Base-by-base conservation (phyloP, 2,329 filamentous ascomycete genomes). In the Penicillium sp. region DNA sequence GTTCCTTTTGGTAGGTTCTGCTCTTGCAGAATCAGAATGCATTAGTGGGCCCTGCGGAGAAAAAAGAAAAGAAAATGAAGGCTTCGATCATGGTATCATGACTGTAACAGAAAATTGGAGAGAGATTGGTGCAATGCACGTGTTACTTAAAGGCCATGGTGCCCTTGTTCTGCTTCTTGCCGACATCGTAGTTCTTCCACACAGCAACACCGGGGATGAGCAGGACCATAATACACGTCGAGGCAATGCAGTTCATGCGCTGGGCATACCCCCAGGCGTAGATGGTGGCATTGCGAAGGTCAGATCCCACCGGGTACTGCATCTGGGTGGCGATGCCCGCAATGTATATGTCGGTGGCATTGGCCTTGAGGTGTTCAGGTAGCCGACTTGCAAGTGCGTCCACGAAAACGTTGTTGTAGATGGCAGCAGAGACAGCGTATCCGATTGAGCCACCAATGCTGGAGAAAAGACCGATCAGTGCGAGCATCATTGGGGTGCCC, bases 371-470 rank as follows among this genome's bases (percentile, higher is more conserved):
- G 3, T 55, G 23, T 2, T 49, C 46, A 0, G 62, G 61, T 1
- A 65, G 49, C 7, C 51, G 51, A n/a, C 37, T 45, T n/a, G 54
- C 34, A 1, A 64, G 49, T 3, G 59, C 51, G 6, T 44, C 40
- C 0, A 61, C 58, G 4, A 65, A 59, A 0, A 59, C 54, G 8
- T 59, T 63, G 32, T 58, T 64, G 47, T 63, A 65, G 17, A 65
- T 61, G 0, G 56, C 58, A 17, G 58, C 58, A 12, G 61, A 61
- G 15, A 64, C 58, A 1, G 62, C 60, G 12, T 58, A 56, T 3
- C 62, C 62, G 8, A 64, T 54, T 3, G 52, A 54, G 17, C 52
- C 54, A 7, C 62, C 62, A 13, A 65, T 51, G n/a, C 52, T 61
- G 6, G 60, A 54, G 26, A 61, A 61, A 5, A 65, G 34, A 1